Evolutionary conservation across 345 rosid species (phyloP).

Genomic region (Crucihimalaya himalaica): DNA sequence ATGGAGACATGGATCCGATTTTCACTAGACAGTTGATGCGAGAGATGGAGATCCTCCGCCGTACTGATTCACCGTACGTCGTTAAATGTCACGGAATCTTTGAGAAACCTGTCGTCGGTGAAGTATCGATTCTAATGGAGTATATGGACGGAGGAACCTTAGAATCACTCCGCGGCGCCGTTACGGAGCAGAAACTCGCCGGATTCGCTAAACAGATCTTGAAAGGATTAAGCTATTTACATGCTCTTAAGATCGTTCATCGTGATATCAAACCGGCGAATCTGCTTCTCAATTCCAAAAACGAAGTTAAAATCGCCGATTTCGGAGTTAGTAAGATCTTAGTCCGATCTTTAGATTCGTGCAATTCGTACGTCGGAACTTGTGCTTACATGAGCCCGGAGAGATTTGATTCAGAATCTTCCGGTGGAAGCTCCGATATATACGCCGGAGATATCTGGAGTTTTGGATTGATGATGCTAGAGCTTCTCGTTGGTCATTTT

Average conservation of each 20-base stretch:
- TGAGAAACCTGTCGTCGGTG: slow-evolving; percentile 64
- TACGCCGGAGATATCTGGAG: slow-evolving; percentile 93
- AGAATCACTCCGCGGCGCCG: slow-evolving; percentile 56
- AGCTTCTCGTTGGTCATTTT: slow-evolving; percentile 75
- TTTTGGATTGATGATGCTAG: slow-evolving; percentile 74
- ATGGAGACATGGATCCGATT: slow-evolving; percentile 56
- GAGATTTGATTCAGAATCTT: slow-evolving; percentile 69
- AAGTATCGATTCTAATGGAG: slow-evolving; percentile 72
- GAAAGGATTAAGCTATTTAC: slow-evolving; percentile 64
- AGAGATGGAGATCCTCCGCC: slow-evolving; percentile 83
- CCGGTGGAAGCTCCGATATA: slow-evolving; percentile 61
- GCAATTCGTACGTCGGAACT: slow-evolving; percentile 89
- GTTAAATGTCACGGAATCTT: slow-evolving; percentile 61
- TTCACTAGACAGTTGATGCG: slow-evolving; percentile 65
- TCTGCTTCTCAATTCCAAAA: slow-evolving; percentile 52
- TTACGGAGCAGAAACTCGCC: slow-evolving; percentile 54
- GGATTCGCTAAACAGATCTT: slow-evolving; percentile 64
- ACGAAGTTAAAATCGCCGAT: slow-evolving; percentile 81
- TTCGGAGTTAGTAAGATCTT: slow-evolving; percentile 86
- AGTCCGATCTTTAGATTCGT: slow-evolving; percentile 63
- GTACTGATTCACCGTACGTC: slow-evolving; percentile 64
- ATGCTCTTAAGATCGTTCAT: slow-evolving; percentile 68
- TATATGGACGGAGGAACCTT: slow-evolving; percentile 78
- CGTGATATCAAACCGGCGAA: slow-evolving; percentile 89
- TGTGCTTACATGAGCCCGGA: slow-evolving; percentile 97